Evolutionary conservation across 805 yeast genomes (phyloP).

Genomic region (Saccharomyces mikatae): DNA sequence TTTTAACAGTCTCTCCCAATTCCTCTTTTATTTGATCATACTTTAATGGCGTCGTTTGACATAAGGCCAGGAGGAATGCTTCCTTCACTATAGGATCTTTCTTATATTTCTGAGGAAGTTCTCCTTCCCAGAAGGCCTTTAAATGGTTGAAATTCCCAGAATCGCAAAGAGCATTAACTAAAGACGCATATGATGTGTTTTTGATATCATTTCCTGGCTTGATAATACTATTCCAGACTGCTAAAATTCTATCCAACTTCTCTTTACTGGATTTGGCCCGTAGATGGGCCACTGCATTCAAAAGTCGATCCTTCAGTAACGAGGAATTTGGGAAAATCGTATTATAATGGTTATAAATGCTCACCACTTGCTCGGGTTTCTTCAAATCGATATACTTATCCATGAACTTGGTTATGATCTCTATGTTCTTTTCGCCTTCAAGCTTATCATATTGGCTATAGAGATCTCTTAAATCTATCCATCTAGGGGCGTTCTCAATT

Average conservation of each 20-base stretch:
- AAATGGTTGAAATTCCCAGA: slow-evolving; percentile 14
- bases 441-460: neutral
- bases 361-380: slow-evolving; percentile 16
- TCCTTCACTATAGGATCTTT: slow-evolving; percentile 13
- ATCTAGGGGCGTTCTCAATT: slow-evolving; percentile 9
- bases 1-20: slow-evolving; percentile 12
- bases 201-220: slow-evolving; percentile 6
- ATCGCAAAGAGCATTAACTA: slow-evolving; percentile 16
- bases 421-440: slow-evolving; percentile 6
- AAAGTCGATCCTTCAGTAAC: slow-evolving; percentile 12
- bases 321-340: slow-evolving; percentile 6
- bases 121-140: slow-evolving; percentile 20
- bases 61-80: slow-evolving; percentile 13
- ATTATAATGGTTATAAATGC: slow-evolving; percentile 16
- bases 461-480: neutral
- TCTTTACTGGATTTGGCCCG: slow-evolving; percentile 7
- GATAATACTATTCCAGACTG: slow-evolving; percentile 27
- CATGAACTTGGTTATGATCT: slow-evolving; percentile 19
- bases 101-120: slow-evolving; percentile 18
- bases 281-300: slow-evolving; percentile 20
- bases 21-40: slow-evolving; percentile 9
- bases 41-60: slow-evolving; percentile 6
- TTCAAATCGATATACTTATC: slow-evolving; percentile 12
- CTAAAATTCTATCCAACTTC: slow-evolving; percentile 21
- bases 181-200: slow-evolving; percentile 16